Conservation (phyloP, 176 grass and related monocot species). For the Aegilops tauschii region DNA sequence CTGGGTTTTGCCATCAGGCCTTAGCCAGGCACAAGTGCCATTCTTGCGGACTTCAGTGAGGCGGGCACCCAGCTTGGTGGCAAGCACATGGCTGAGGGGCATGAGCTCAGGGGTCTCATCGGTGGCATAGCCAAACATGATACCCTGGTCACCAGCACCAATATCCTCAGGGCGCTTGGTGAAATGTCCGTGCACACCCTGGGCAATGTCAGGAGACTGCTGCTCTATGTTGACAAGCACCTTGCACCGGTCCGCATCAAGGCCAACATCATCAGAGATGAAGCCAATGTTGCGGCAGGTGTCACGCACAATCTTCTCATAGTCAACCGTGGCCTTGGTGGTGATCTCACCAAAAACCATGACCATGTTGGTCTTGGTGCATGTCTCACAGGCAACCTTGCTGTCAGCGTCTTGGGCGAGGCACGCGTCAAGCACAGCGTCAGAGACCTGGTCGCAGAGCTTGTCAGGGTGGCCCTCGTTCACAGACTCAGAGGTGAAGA, state of each 20-base stretch:
- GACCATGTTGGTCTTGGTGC: conserved; percentile 93
- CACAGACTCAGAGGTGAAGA: conserved; percentile 73
- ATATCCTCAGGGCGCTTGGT: conserved; percentile 69
- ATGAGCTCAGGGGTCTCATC: conserved; percentile 75
- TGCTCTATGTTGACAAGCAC: conserved; percentile 64
- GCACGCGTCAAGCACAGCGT: conserved; percentile 61
- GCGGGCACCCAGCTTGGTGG: conserved; percentile 61
- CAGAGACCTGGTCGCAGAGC: conserved; percentile 74
- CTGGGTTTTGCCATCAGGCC: conserved; percentile 74
- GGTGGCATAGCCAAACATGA: conserved; percentile 76
- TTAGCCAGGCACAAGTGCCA: conserved; percentile 58
- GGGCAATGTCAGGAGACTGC: conserved; percentile 77
- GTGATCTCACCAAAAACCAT: conserved; percentile 50
- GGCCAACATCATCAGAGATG: conserved; percentile 62
- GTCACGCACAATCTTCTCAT: conserved; percentile 94
- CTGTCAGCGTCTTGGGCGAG: conserved; percentile 60
- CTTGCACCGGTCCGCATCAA: conserved; percentile 34
- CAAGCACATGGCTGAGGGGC: conserved; percentile 72
- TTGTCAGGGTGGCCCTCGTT: conserved; percentile 81
- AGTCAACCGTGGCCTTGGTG: conserved; percentile 78
- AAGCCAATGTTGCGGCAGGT: conserved; percentile 77
- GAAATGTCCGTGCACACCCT: conserved; percentile 74
- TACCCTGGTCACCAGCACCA: conserved; percentile 66
- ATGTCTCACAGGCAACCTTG: conserved; percentile 86
- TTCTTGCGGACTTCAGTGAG: conserved; percentile 76